Conservation (phyloP, 129 eudicot species). For the carrot (Daucus carota) region DH1_v3.0 NC_030387.2:9768001-9768500, state of each 20-base stretch:
- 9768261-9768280: slow-evolving; percentile 22
- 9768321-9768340: neutral
- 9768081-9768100: neutral
- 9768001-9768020: neutral
- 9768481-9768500: neutral
- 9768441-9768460: neutral
- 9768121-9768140: slow-evolving; percentile 4
- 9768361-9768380: slow-evolving; percentile 17
- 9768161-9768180: slow-evolving; percentile 95
- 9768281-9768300: slow-evolving; percentile 35
- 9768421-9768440: slow-evolving; percentile 46
- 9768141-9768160: slow-evolving; percentile 77
- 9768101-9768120: neutral
- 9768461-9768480: neutral
- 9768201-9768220: slow-evolving; percentile 20
- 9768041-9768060: too few species aligned
- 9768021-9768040: too few species aligned
- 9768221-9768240: slow-evolving; percentile 17
- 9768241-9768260: slow-evolving; percentile 25
- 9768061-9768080: too few species aligned
- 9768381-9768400: slow-evolving; percentile 40
- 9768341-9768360: slow-evolving; percentile 22
- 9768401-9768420: slow-evolving; percentile 70
- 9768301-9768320: slow-evolving; percentile 54
- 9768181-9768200: slow-evolving; percentile 66